A percentile compares a stretch with the other conserved stretches of the same genome.
Evolutionary conservation across 169 alveolate species (phyloP).

Genomic region (Eimeria maxima): DNA sequence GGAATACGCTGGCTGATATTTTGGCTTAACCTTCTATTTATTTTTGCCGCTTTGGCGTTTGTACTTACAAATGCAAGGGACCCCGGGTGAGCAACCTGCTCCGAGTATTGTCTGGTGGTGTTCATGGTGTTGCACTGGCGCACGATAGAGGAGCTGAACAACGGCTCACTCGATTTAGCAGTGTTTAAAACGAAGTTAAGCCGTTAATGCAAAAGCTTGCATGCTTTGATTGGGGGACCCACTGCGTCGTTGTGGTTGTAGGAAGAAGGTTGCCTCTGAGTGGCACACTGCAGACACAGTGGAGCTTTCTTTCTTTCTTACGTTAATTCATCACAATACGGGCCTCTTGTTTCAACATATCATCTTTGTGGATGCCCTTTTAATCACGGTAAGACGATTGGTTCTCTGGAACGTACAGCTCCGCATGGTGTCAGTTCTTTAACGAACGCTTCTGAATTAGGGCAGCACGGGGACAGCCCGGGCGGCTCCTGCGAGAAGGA

Average conservation of each 20-base stretch:
- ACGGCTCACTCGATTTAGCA: not conserved
- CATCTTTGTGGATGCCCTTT: conserved; percentile 53
- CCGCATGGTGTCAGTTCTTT: not conserved
- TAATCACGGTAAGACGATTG: conserved; percentile 26
- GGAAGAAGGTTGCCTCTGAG: conserved; percentile 64
- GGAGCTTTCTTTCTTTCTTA: conserved; percentile 75
- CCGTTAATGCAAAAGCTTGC: not conserved
- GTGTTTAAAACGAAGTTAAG: not conserved
- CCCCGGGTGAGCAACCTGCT: conserved; percentile 14
- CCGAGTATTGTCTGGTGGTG: no score
- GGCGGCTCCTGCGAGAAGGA: not conserved
- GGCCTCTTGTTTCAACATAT: conserved; percentile 78
- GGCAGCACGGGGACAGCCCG: not conserved
- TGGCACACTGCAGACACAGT: conserved; percentile 79
- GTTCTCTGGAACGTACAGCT: not conserved
- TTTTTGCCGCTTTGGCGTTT: conserved; percentile 75
- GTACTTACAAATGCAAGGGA: conserved; percentile 67
- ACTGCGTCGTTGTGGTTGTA: conserved; percentile 13
- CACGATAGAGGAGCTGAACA: not conserved
- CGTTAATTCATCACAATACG: conserved; percentile 77
- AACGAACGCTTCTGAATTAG: not conserved
- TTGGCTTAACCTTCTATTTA: conserved; percentile 49
- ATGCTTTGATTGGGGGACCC: not conserved
- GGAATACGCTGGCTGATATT: conserved; percentile 76
- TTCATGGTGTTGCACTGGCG: not conserved